A percentile compares a stretch with the other conserved stretches of the same genome.
Evolutionary conservation across 23 red algal genomes (phyloP).

Genomic region (Porphyridium purpureum): DNA sequence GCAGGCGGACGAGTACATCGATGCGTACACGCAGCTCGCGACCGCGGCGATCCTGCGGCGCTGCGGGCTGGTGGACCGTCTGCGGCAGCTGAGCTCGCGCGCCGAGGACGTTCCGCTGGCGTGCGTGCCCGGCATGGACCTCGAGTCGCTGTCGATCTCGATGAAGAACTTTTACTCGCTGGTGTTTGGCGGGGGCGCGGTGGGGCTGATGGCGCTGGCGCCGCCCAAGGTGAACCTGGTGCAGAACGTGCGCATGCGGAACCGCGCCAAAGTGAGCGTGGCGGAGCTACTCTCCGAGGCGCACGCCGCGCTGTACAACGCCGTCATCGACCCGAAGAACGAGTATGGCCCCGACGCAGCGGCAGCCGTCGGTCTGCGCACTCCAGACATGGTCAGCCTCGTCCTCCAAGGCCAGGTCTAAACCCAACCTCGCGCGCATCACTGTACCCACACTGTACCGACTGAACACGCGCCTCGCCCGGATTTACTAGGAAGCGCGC

Average conservation of each 20-base stretch:
- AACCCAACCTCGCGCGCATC: too few relatives aligned
- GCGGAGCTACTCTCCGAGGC: conserved; percentile 23
- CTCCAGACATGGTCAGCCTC: conserved; percentile 22
- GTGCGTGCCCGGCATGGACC: conserved; percentile 46
- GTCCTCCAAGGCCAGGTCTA: conserved; percentile 2
- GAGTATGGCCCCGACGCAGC: conserved; percentile 38
- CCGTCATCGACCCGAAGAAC: conserved; percentile 19
- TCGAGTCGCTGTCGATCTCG: conserved; percentile 51
- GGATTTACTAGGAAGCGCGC: too few relatives aligned
- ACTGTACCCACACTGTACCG: too few relatives aligned
- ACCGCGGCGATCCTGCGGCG: conserved; percentile 19
- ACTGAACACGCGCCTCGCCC: too few relatives aligned
- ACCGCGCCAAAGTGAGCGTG: conserved; percentile 31
- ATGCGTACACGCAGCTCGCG: conserved; percentile 42
- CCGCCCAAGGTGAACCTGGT: conserved; percentile 37
- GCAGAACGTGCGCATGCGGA: conserved; percentile 36
- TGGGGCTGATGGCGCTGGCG: conserved; percentile 23
- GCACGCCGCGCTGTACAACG: conserved; percentile 26
- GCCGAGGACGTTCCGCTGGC: neutral
- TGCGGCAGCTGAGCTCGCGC: conserved; percentile 1
- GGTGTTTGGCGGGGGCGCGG: conserved; percentile 21
- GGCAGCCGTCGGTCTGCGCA: conserved; percentile 25
- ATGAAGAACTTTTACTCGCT: conserved; percentile 80
- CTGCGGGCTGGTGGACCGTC: conserved; percentile 48
- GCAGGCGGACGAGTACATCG: conserved; percentile 47